Percentiles rank a stretch among this genome's conserved stretches.
phyloP scores from a whole-genome alignment of 2,329 filamentous ascomycete species.

The Xylaria hypoxylon region DNA sequence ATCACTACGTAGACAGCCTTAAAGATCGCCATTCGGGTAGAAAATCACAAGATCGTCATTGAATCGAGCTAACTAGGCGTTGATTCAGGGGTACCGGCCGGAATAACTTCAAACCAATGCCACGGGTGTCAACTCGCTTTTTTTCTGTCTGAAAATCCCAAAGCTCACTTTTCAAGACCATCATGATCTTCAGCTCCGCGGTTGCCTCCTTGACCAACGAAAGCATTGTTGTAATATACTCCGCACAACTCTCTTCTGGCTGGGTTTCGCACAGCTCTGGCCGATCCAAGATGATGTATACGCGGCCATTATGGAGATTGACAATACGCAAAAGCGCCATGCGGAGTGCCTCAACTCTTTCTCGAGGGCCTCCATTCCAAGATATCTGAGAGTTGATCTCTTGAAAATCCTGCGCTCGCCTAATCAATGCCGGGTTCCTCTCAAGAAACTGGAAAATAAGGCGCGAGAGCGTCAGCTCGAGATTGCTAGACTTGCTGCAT shows the following conservation, averaged over 20 bases:
- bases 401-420: slow-evolving; percentile 6
- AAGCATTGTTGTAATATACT: slow-evolving; percentile 23
- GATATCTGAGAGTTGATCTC: slow-evolving; percentile 18
- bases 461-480: slow-evolving; percentile 16
- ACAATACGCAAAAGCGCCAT: slow-evolving; percentile 22
- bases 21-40: too few species aligned
- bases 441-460: slow-evolving; percentile 22
- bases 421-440: slow-evolving; percentile 9
- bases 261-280: slow-evolving; percentile 22
- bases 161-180: slow-evolving; percentile 12
- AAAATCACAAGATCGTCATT: too few species aligned
- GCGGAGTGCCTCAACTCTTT: slow-evolving; percentile 13
- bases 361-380: not conserved
- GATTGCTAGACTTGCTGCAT: slow-evolving; percentile 10
- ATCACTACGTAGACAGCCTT: too few species aligned
- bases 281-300: slow-evolving; percentile 20
- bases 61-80: too few species aligned
- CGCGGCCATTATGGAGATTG: not conserved
- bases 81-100: too few species aligned
- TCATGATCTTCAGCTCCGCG: slow-evolving; percentile 19
- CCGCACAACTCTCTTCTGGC: slow-evolving; percentile 17
- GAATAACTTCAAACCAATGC: slow-evolving; percentile 7
- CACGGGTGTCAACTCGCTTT: not conserved
- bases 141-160: slow-evolving; percentile 23
- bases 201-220: slow-evolving; percentile 15